Base-by-base conservation (phyloP, 192 early-diverging fungal species). In the Chytriomyces sp. region DNA sequence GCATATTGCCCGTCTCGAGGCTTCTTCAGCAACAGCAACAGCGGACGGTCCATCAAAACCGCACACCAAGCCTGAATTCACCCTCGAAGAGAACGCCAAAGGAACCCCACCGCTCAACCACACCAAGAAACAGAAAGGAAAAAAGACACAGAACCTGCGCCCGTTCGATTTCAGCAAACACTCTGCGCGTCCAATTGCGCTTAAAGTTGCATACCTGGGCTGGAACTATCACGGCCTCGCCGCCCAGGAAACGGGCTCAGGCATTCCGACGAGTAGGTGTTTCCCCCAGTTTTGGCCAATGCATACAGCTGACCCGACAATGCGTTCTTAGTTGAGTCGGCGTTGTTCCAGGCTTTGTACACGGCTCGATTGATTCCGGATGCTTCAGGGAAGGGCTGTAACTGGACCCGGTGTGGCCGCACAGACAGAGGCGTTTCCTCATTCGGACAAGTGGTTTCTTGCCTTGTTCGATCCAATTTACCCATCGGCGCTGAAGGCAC, bases 201-300 rank as follows among this genome's bases (percentile, higher is more conserved):
- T 98, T 69, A 91, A 92, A 77, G 86, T 98, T 50, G 92, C 94
- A 24, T 98, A 98, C 81, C 87, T 97, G 79, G 96, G 96, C 4
- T 95, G 92, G 92, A 84, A 90, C 35, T 98, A 96, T 85, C 85
- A 90, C 77, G 96, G 95, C 46, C 90, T 96, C 71, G 94, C 94
- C 3, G 83, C 90, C 0, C 94, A 95, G 72, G 90, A 88, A 66
- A 61, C 75, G 62, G 77, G 82, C 75, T 73, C 82, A n/a, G 49
- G 26, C 69, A 65, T 86, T 9, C 59, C 67, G 11, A 84, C 83
- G 6, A 73, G 53, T 57, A 20, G 16, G 53, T 57, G 20, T 20
- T 20, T 57, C 53, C 3, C 18, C 20, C 53, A n/a, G 53, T 57
- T 57, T 13, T n/a, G 53, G 20, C 16, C 0, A 57, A 2, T n/a